Conservation (phyloP, 257 asterid species). For the Gentiana macrophylla region DNA sequence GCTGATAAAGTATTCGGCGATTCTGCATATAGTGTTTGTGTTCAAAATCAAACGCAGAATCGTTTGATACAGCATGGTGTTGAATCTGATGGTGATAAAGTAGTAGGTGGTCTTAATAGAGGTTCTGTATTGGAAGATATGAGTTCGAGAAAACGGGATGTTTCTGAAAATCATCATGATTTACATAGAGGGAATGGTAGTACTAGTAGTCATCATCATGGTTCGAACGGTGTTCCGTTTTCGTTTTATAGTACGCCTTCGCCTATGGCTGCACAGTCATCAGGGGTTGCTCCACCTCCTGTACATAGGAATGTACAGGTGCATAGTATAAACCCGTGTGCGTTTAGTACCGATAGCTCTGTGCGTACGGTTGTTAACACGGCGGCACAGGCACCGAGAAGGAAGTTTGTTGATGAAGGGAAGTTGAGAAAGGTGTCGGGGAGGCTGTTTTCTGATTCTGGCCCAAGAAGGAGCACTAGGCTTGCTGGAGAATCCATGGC, state of each 20-base stretch:
- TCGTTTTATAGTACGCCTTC: constrained; percentile 87
- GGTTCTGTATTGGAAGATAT: constrained; percentile 44
- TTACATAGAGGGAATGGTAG: constrained; percentile 25
- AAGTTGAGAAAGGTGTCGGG: constrained; percentile 96
- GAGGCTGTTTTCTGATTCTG: constrained; percentile 89
- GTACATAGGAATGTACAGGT: constrained; percentile 62
- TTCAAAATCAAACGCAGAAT: constrained; percentile 62
- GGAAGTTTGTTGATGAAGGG: constrained; percentile 95
- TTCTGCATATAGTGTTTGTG: constrained; percentile 68
- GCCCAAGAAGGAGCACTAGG: constrained; percentile 86
- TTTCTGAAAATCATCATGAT: constrained; percentile 55
- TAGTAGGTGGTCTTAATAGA: constrained; percentile 24
- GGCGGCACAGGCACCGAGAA: constrained; percentile 68
- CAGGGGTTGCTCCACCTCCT: constrained; percentile 92
- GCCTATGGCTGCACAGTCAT: constrained; percentile 71
- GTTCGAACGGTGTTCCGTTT: constrained; percentile 42
- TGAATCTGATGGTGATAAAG: constrained; percentile 37
- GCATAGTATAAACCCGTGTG: constrained; percentile 52
- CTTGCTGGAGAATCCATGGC: constrained; percentile 70
- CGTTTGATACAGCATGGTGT: constrained; percentile 24
- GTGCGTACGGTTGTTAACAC: constrained; percentile 54
- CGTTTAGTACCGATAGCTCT: constrained; percentile 58
- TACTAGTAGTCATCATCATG: constrained; percentile 35
- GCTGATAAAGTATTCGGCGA: constrained; percentile 80
- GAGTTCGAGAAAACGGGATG: constrained; percentile 74